phyloP scores from a whole-genome alignment of 2,329 filamentous ascomycete genomes.

The Cercospora citrullina region DNA sequence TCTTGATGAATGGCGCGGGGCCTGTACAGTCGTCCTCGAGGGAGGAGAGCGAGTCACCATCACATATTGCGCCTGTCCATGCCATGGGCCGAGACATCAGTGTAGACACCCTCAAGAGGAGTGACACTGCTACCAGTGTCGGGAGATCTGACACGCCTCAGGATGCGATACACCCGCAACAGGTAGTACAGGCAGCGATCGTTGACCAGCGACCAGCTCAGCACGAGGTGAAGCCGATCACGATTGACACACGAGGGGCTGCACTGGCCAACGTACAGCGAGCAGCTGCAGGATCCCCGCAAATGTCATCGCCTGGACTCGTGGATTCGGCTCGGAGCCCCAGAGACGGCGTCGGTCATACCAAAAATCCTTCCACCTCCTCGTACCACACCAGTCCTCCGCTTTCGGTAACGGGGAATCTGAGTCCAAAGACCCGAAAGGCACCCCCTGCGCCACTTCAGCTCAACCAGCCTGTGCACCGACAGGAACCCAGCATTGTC shows the following conservation, averaged over 20 bases:
- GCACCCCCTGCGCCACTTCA: constrained; percentile 82
- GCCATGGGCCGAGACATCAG: constrained; percentile 29
- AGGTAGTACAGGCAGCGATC: constrained; percentile 5
- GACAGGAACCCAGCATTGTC: constrained; percentile 20
- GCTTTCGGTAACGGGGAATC: constrained; percentile 21
- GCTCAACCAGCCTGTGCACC: constrained; percentile 45
- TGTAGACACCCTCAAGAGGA: constrained; percentile 34
- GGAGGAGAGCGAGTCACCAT: constrained; percentile 35
- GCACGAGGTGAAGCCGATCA: constrained; percentile 3
- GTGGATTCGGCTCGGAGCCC: constrained; percentile 21
- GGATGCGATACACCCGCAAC: constrained; percentile 21
- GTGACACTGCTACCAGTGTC: constrained; percentile 29
- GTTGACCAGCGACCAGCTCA: constrained; percentile 12
- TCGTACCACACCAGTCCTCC: constrained; percentile 24
- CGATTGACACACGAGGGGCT: constrained; percentile 11
- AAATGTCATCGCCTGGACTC: constrained; percentile 28
- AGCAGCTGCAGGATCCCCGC: constrained; percentile 27
- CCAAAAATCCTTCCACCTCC: constrained; percentile 19
- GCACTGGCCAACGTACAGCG: constrained; percentile 16
- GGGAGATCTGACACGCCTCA: constrained; percentile 38
- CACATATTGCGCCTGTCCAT: constrained; percentile 17
- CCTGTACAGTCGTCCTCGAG: constrained; percentile 24
- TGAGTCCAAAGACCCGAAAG: constrained; percentile 59
- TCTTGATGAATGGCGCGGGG: constrained; percentile 26
- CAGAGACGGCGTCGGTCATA: constrained; percentile 10